phyloP scores from a whole-genome alignment of 148 eudicot genomes.

The Euryodendron excelsum region DNA sequence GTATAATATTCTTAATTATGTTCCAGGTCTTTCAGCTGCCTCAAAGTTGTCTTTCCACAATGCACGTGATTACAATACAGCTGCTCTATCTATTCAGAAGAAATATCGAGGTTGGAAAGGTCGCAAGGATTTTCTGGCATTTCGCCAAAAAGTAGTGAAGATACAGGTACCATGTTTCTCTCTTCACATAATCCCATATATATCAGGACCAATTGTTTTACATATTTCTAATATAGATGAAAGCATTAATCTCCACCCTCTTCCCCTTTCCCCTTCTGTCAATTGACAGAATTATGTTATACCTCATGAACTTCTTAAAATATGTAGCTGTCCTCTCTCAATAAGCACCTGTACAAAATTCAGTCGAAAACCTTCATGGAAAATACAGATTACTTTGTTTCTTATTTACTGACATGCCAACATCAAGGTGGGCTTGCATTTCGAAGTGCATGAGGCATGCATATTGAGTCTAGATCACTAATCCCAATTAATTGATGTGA shows the following conservation, averaged over 20 bases:
- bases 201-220: background rate
- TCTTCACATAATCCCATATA: background rate
- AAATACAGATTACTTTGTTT: background rate
- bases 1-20: slow-evolving; percentile 50
- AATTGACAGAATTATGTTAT: background rate
- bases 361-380: background rate
- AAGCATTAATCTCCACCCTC: background rate
- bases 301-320: background rate
- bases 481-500: background rate
- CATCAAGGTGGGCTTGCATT: background rate
- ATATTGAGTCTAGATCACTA: background rate
- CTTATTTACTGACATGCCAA: background rate
- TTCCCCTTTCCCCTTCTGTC: background rate
- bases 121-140: slow-evolving; percentile 64
- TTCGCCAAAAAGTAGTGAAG: slow-evolving; percentile 89
- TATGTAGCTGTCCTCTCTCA: background rate
- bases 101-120: slow-evolving; percentile 88
- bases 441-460: background rate
- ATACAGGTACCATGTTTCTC: slow-evolving; percentile 66
- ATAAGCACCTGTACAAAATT: background rate
- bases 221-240: background rate
- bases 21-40: slow-evolving; percentile 61
- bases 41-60: slow-evolving; percentile 71
- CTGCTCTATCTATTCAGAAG: slow-evolving; percentile 91
- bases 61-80: slow-evolving; percentile 52